These are phyloP conservation scores for Lentinula boryana DNA, from an alignment of 768 basidiomycete genomes.

Conservation along the genomic window DNA sequence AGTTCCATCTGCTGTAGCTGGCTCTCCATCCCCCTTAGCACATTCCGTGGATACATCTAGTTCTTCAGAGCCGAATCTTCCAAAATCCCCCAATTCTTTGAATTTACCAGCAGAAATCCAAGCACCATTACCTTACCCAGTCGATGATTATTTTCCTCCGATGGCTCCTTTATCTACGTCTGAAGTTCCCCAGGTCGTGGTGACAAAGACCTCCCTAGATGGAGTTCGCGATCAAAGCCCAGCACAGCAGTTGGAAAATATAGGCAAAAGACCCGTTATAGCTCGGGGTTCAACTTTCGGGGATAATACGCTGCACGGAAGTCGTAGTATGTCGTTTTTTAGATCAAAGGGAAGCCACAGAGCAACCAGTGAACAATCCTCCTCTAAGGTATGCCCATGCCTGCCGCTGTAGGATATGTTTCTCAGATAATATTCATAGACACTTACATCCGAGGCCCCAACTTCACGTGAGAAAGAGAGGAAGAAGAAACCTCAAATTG, in stretches of 20 bases:
- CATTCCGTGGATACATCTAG: not conserved
- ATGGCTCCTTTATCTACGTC: not conserved
- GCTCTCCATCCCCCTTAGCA: not conserved
- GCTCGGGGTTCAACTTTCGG: not conserved
- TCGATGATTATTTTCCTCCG: not conserved
- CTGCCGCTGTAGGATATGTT: not conserved
- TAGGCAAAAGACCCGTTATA: not conserved
- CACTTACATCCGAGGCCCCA: not conserved
- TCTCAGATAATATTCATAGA: not conserved
- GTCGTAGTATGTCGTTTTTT: not conserved
- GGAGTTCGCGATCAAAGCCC: not conserved
- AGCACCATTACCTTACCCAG: not conserved
- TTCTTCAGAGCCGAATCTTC: not conserved
- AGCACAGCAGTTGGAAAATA: not conserved
- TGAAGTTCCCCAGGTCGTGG: not conserved
- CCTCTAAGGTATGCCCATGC: not conserved
- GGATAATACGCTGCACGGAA: not conserved
- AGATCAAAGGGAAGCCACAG: not conserved
- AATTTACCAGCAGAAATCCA: not conserved
- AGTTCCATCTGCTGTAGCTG: not conserved
- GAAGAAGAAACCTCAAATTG: slow-evolving; percentile 30
- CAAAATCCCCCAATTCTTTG: not conserved
- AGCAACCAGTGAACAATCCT: not conserved
- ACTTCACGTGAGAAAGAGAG: slow-evolving; percentile 8
- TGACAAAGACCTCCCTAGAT: not conserved